Percentiles rank a stretch among this genome's conserved stretches.
phyloP scores from a whole-genome alignment of 2,329 filamentous ascomycete genomes.

The Aspergillus terreus region DNA sequence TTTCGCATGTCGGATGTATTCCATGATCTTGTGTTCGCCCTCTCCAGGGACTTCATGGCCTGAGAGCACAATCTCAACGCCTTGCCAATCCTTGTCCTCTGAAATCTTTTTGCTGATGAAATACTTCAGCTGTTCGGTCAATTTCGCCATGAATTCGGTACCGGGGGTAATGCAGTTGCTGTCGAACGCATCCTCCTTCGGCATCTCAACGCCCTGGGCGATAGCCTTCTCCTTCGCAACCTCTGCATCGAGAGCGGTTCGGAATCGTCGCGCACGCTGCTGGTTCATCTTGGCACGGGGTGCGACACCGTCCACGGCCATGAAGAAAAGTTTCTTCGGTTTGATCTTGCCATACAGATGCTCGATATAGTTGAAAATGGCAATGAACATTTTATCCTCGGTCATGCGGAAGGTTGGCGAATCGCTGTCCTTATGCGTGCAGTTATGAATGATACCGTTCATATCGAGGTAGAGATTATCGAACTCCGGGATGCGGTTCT shows the following conservation, averaged over 20 bases:
- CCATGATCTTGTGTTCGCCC: conserved; percentile 99
- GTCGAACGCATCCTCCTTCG: conserved; percentile 93
- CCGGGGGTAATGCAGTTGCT: conserved; percentile 98
- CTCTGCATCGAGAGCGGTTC: conserved; percentile 89
- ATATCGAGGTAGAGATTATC: conserved; percentile 87
- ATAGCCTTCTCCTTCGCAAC: conserved; percentile 89
- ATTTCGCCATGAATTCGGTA: conserved; percentile 95
- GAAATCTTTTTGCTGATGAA: conserved; percentile 99
- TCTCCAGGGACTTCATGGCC: conserved; percentile 97
- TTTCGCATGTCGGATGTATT: conserved; percentile 97
- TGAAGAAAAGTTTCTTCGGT: conserved; percentile 97
- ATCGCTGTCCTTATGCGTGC: conserved; percentile 94
- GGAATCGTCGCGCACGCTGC: conserved; percentile 89
- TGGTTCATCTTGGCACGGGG: conserved; percentile 99
- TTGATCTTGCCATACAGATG: conserved; percentile 99
- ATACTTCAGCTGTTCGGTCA: conserved; percentile 91
- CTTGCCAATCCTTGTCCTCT: conserved; percentile 96
- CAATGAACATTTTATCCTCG: conserved; percentile 99
- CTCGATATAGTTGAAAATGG: conserved; percentile 99
- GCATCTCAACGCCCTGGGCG: conserved; percentile 82
- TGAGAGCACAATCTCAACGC: conserved; percentile 90
- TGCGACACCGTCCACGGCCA: conserved; percentile 97
- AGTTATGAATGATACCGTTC: conserved; percentile 99
- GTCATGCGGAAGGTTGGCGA: conserved; percentile 88
- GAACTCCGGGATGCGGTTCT: conserved; percentile 98